These are phyloP conservation scores for Saccharomyces jurei DNA, from an alignment of 805 yeast species.

Conservation along the genomic window DNA sequence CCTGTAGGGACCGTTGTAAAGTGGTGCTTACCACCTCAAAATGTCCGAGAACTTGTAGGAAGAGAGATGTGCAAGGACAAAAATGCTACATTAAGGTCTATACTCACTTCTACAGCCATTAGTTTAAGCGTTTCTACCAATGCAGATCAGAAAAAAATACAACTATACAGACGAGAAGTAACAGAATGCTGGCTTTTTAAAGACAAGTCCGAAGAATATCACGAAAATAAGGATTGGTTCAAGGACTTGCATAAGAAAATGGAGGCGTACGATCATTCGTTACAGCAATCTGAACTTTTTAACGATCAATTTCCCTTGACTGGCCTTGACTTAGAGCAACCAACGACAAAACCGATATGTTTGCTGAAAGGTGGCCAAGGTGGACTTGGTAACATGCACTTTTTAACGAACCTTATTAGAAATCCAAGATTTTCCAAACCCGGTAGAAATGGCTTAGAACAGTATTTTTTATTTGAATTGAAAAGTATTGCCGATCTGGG, in stretches of 20 bases:
- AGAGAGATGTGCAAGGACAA: slow-evolving; percentile 10
- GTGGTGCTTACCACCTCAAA: slow-evolving; percentile 74
- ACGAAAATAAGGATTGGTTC: slow-evolving; percentile 59
- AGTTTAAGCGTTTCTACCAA: slow-evolving; percentile 10
- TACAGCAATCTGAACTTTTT: slow-evolving; percentile 47
- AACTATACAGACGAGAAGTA: slow-evolving; percentile 51
- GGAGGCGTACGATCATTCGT: slow-evolving; percentile 51
- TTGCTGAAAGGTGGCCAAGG: slow-evolving; percentile 82
- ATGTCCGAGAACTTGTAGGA: slow-evolving; percentile 30
- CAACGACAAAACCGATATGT: slow-evolving; percentile 58
- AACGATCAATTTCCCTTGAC: slow-evolving; percentile 67
- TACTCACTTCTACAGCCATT: slow-evolving; percentile 15
- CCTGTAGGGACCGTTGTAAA: slow-evolving; percentile 85
- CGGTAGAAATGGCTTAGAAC: slow-evolving; percentile 66
- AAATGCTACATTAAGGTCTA: slow-evolving; percentile 18
- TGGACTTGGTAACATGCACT: slow-evolving; percentile 95
- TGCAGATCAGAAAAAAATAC: slow-evolving; percentile 36
- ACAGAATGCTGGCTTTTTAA: slow-evolving; percentile 90
- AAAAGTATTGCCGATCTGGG: slow-evolving; percentile 90
- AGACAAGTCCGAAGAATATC: slow-evolving; percentile 67
- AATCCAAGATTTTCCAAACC: slow-evolving; percentile 82
- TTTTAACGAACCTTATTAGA: slow-evolving; percentile 70
- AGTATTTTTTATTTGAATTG: slow-evolving; percentile 69
- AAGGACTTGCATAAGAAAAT: slow-evolving; percentile 55
- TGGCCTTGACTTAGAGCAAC: slow-evolving; percentile 67